These are phyloP conservation scores for Annulohypoxylon maeteangense DNA, from an alignment of 495 filamentous ascomycete species.

Conservation along the genomic window DNA sequence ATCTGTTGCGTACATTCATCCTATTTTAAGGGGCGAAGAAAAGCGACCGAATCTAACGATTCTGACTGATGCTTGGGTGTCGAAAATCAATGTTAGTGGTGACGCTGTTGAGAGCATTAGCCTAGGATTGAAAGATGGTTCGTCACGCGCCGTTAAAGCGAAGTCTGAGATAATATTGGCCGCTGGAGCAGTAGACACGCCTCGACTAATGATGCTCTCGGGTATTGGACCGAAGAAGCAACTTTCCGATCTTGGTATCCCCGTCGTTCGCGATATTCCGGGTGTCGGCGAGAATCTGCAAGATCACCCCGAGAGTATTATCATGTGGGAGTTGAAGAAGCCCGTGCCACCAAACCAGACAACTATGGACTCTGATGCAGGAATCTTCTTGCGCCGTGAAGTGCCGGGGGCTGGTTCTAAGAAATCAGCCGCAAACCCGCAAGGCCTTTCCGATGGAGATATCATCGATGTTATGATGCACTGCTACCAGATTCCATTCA, in stretches of 20 bases:
- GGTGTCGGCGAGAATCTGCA: slow-evolving; percentile 84
- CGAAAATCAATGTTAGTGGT: slow-evolving; percentile 72
- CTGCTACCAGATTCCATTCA: slow-evolving; percentile 89
- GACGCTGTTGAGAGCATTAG: slow-evolving; percentile 73
- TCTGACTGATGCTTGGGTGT: slow-evolving; percentile 82
- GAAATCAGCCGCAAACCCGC: slow-evolving; percentile 56
- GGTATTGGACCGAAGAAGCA: slow-evolving; percentile 80
- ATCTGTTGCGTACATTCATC: slow-evolving; percentile 87
- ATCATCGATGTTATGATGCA: slow-evolving; percentile 90
- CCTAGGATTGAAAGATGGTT: slow-evolving; percentile 72
- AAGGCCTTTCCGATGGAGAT: slow-evolving; percentile 66
- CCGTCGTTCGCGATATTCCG: slow-evolving; percentile 75
- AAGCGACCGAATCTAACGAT: slow-evolving; percentile 81
- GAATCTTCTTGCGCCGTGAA: slow-evolving; percentile 83
- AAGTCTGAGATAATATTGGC: slow-evolving; percentile 79
- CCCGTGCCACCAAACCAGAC: slow-evolving; percentile 80
- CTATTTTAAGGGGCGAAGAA: slow-evolving; percentile 80
- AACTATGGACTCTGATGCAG: slow-evolving; percentile 86
- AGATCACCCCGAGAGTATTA: slow-evolving; percentile 81
- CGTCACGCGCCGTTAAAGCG: slow-evolving; percentile 66
- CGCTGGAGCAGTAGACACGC: slow-evolving; percentile 81
- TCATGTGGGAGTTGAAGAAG: slow-evolving; percentile 84
- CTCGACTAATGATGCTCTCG: slow-evolving; percentile 76
- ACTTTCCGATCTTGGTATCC: slow-evolving; percentile 71
- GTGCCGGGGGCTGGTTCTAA: slow-evolving; percentile 62